A percentile compares a stretch with the other conserved stretches of the same genome.
These are phyloP conservation scores for Symmetrospora coprosmae DNA, from an alignment of 768 basidiomycete species.

Conservation along the genomic window DNA sequence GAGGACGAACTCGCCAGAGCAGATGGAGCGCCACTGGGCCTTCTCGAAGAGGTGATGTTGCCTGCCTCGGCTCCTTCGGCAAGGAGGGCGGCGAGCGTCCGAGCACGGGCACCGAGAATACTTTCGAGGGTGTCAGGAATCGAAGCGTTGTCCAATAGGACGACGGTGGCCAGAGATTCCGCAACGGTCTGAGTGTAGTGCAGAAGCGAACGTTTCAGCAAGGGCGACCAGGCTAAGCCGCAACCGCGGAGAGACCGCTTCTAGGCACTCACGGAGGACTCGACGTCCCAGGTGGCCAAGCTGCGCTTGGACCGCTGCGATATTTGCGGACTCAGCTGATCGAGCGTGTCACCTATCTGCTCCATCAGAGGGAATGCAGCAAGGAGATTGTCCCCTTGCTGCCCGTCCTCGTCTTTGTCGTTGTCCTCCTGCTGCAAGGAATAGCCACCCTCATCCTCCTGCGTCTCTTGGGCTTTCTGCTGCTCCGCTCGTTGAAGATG, in stretches of 20 bases:
- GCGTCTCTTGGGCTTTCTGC: neutral
- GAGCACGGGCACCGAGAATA: neutral
- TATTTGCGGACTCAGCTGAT: slow-evolving; percentile 9
- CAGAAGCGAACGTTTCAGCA: neutral
- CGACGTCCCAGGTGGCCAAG: neutral
- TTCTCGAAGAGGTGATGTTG: neutral
- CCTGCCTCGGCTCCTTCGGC: neutral
- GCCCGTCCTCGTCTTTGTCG: slow-evolving; percentile 1
- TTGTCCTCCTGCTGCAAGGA: too few relatives aligned
- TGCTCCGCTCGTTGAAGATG: neutral
- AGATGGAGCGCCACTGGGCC: too few relatives aligned
- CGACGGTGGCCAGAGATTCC: neutral
- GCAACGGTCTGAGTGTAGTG: neutral
- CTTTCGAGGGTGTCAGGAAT: neutral
- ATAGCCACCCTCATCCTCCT: neutral
- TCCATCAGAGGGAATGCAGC: slow-evolving; percentile 32
- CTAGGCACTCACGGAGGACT: too few relatives aligned
- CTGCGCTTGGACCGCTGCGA: neutral
- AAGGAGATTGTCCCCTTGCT: neutral
- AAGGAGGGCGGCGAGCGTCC: neutral
- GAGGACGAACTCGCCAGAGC: neutral
- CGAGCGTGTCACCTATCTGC: slow-evolving; percentile 28
- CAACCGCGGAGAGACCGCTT: neutral
- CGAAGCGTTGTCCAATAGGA: neutral
- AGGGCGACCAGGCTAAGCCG: neutral